A percentile compares a stretch with the other conserved stretches of the same genome.
These are phyloP conservation scores for Diospyros lotus DNA, from an alignment of 148 eudicot species.

Conservation along the genomic window DNA sequence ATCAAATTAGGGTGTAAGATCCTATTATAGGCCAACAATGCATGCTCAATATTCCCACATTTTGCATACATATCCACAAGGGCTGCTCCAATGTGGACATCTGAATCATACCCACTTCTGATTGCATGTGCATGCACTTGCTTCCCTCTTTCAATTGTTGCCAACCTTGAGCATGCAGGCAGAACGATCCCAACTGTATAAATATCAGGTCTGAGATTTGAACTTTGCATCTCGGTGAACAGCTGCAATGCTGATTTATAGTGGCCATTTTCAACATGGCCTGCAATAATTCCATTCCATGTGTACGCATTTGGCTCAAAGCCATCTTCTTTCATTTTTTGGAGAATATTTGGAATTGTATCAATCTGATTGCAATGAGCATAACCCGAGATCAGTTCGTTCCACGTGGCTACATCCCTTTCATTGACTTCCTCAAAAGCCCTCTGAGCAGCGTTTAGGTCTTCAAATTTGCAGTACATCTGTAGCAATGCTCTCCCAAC, in stretches of 20 bases:
- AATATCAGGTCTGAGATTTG: slow-evolving; percentile 40
- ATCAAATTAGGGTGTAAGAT: slow-evolving; percentile 35
- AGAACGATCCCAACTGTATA: slow-evolving; percentile 39
- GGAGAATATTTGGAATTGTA: neutral
- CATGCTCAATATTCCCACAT: slow-evolving; percentile 44
- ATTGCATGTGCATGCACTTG: slow-evolving; percentile 51
- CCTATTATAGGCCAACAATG: slow-evolving; percentile 21
- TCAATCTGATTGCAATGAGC: no score
- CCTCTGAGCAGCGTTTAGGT: slow-evolving; percentile 9
- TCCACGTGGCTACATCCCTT: no score
- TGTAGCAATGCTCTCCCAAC: slow-evolving; percentile 15
- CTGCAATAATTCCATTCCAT: slow-evolving; percentile 54
- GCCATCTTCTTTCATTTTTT: no score
- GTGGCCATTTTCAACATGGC: slow-evolving; percentile 32
- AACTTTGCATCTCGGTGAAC: slow-evolving; percentile 35
- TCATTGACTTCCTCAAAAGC: no score
- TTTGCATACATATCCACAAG: slow-evolving; percentile 58
- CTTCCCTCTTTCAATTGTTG: slow-evolving; percentile 45
- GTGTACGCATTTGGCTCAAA: slow-evolving; percentile 22
- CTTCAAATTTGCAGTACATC: no score
- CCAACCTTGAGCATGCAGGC: slow-evolving; percentile 46
- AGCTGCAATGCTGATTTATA: slow-evolving; percentile 39
- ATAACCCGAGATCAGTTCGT: slow-evolving; percentile 26
- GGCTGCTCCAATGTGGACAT: slow-evolving; percentile 43
- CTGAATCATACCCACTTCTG: slow-evolving; percentile 40